Conservation (phyloP, 257 asterid species). For the Solanum virginianum region DNA sequence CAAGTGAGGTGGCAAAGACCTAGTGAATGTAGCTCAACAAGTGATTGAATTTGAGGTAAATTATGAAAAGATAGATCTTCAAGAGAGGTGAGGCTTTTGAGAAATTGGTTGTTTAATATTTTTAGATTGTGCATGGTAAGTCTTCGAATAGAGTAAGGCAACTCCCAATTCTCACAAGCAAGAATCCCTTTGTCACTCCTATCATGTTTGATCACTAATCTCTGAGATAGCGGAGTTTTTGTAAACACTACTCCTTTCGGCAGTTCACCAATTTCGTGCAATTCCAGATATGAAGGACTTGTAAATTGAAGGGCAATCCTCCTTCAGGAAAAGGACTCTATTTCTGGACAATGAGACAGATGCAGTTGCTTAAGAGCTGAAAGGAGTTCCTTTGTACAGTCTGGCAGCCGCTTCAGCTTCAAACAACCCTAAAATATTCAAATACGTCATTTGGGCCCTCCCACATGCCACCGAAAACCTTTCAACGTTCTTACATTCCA, state of each 20-base stretch:
- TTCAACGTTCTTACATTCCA: not conserved
- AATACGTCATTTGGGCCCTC: not conserved
- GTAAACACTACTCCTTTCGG: not conserved
- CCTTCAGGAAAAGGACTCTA: not conserved
- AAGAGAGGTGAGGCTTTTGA: too few species aligned
- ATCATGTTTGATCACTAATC: too few species aligned
- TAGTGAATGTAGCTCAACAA: too few species aligned
- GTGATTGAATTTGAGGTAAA: too few species aligned
- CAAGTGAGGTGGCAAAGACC: too few species aligned
- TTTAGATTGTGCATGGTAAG: too few species aligned
- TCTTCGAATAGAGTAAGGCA: too few species aligned
- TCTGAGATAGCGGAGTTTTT: not conserved
- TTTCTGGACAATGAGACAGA: accelerated
- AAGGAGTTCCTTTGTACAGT: not conserved
- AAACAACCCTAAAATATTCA: accelerated
- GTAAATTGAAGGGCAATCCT: not conserved
- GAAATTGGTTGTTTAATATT: too few species aligned
- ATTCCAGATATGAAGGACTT: accelerated
- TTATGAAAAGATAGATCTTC: too few species aligned
- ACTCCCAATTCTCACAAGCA: not conserved
- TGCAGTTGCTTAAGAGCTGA: accelerated
- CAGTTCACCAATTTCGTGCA: not conserved
- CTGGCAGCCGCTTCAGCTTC: not conserved
- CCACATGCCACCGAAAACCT: not conserved
- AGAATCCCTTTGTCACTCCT: too few species aligned